Percentiles rank a stretch among this genome's conserved stretches.
These are phyloP conservation scores for Talaromyces sp. DNA, from an alignment of 2,329 filamentous ascomycete genomes.

Conservation along the genomic window DNA sequence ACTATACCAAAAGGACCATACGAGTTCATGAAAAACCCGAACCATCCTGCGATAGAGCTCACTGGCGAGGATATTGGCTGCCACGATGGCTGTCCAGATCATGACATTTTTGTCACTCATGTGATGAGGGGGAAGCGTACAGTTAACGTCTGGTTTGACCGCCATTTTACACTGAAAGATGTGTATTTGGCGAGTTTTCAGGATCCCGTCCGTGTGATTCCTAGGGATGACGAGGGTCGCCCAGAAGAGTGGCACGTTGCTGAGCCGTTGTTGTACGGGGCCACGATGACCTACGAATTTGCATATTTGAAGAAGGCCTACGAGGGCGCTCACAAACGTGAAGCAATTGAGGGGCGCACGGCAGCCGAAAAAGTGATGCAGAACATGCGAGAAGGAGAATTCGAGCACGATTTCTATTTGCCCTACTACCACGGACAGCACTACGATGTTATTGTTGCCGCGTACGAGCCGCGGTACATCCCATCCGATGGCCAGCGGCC, in stretches of 20 bases:
- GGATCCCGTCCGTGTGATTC: too few relatives aligned
- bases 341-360: neutral
- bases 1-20: neutral
- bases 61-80: neutral
- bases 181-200: too few relatives aligned
- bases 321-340: too few relatives aligned
- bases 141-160: constrained; percentile 2
- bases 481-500: neutral
- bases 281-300: neutral
- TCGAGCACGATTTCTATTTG: neutral
- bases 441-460: constrained; percentile 1
- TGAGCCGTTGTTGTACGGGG: too few relatives aligned
- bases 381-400: neutral
- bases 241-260: too few relatives aligned
- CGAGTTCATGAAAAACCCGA: neutral
- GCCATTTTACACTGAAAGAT: neutral
- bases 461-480: constrained; percentile 5
- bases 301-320: neutral
- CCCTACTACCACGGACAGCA: neutral
- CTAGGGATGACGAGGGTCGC: too few relatives aligned
- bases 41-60: neutral
- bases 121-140: neutral
- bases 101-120: neutral
- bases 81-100: constrained; percentile 5
- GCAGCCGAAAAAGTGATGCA: neutral